Percentiles rank a stretch among this genome's conserved stretches.
These are phyloP conservation scores for Trichoderma pleuroti DNA, from an alignment of 2,329 filamentous ascomycete species.

Conservation along the genomic window DNA sequence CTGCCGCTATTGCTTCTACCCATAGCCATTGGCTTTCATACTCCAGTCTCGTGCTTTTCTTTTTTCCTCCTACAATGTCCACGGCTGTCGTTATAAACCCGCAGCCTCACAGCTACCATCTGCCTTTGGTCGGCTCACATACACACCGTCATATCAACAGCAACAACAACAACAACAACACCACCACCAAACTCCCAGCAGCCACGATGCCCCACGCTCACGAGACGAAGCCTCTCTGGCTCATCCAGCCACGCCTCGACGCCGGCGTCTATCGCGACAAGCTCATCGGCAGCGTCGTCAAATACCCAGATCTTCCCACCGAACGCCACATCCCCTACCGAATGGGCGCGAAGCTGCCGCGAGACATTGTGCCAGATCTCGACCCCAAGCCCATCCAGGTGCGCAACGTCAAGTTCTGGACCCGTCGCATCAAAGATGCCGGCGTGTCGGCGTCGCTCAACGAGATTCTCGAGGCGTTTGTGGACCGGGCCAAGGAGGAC, in stretches of 20 bases:
- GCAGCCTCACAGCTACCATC: not conserved
- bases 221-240: conserved; percentile 29
- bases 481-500: conserved; percentile 25
- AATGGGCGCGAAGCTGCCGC: conserved; percentile 20
- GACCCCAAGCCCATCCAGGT: conserved; percentile 30
- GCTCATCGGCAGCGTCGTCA: conserved; percentile 32
- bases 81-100: not conserved
- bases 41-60: not conserved
- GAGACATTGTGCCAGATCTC: conserved; percentile 26
- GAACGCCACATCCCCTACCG: conserved; percentile 29
- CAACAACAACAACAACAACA: not conserved
- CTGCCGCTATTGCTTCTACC: not conserved
- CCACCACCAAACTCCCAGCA: not conserved
- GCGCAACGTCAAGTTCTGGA: conserved; percentile 30
- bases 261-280: conserved; percentile 29
- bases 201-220: conserved; percentile 16
- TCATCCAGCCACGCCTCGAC: conserved; percentile 29
- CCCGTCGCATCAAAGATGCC: conserved; percentile 27
- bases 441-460: conserved; percentile 26
- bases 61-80: not conserved
- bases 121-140: not conserved
- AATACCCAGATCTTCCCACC: conserved; percentile 28
- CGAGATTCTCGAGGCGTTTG: conserved; percentile 28
- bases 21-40: not conserved
- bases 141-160: not conserved